A percentile compares a stretch with the other conserved stretches of the same genome.
Evolutionary conservation across 2,329 filamentous ascomycete genomes (phyloP).

Genomic region (Plenodomus biglobosus): DNA sequence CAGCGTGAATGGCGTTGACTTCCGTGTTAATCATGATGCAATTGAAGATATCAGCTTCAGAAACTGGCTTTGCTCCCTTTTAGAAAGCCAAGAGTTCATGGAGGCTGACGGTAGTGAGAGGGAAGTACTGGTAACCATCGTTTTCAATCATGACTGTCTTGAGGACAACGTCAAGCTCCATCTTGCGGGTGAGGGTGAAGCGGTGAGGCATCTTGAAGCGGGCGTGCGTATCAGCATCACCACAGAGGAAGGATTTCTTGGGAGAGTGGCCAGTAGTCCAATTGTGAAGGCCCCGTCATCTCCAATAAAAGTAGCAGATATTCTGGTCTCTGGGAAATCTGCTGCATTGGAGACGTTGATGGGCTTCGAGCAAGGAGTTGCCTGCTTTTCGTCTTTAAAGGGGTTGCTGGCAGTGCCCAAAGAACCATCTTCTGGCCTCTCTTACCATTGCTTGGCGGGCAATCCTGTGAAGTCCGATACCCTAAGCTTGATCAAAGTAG

Average conservation of each 20-base stretch:
- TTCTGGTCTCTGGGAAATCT: background rate
- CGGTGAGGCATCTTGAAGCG: slow-evolving; percentile 6
- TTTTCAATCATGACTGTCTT: slow-evolving; percentile 4
- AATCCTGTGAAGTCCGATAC: no score
- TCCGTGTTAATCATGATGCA: slow-evolving; percentile 16
- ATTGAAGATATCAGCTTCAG: slow-evolving; percentile 12
- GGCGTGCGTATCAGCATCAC: background rate
- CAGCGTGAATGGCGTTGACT: slow-evolving; percentile 13
- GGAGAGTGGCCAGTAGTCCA: slow-evolving; percentile 11
- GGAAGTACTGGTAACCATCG: slow-evolving; percentile 11
- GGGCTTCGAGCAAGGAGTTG: slow-evolving; percentile 1
- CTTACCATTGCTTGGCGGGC: no score
- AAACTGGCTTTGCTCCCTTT: slow-evolving; percentile 17
- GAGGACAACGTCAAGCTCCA: slow-evolving; percentile 18
- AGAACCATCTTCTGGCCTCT: background rate
- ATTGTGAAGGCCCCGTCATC: slow-evolving; percentile 1
- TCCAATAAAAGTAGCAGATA: background rate
- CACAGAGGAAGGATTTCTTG: slow-evolving; percentile 2
- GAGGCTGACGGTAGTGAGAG: slow-evolving; percentile 8
- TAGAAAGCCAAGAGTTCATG: slow-evolving; percentile 9
- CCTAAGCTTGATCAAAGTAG: no score
- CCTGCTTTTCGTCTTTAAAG: background rate
- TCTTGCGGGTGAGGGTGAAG: slow-evolving; percentile 14
- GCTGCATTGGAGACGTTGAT: background rate
- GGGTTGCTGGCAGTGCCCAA: background rate